Conservation (phyloP, 192 early-diverging fungal species). For the Backusella macrospora region DNA sequence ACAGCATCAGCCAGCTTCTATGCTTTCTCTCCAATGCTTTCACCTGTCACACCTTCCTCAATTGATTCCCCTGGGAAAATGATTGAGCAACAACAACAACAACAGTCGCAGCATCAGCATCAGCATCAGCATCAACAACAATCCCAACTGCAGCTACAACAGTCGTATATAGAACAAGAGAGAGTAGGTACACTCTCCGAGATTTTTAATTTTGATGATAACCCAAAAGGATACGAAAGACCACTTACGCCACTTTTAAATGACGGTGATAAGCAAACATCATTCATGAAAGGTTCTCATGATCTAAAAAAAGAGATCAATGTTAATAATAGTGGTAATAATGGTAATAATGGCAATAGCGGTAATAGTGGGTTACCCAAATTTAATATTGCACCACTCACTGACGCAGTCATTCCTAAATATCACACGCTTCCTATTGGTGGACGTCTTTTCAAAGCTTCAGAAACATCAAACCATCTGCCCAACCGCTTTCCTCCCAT, state of each 20-base stretch:
- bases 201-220: constrained; percentile 6
- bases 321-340: background rate
- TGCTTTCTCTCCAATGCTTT: constrained; percentile 7
- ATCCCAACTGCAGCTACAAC: background rate
- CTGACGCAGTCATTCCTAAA: background rate
- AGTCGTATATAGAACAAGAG: background rate
- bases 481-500: constrained; percentile 1
- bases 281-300: constrained; percentile 16
- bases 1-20: background rate
- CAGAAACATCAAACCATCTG: background rate
- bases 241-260: constrained; percentile 6
- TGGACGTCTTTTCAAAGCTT: background rate
- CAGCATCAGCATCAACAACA: background rate
- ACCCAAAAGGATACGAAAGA: background rate
- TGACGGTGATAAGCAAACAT: background rate
- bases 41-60: constrained; percentile 13
- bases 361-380: constrained; percentile 22
- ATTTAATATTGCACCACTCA: constrained; percentile 35
- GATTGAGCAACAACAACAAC: background rate
- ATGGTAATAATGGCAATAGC: too few relatives aligned
- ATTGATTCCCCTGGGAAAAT: constrained; percentile 6
- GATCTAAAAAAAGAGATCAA: constrained; percentile 14
- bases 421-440: constrained; percentile 15
- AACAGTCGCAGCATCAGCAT: background rate
- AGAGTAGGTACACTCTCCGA: background rate